Base-by-base conservation (phyloP, 768 basidiomycete genomes). In the Rhizopogon sp. region DNA sequence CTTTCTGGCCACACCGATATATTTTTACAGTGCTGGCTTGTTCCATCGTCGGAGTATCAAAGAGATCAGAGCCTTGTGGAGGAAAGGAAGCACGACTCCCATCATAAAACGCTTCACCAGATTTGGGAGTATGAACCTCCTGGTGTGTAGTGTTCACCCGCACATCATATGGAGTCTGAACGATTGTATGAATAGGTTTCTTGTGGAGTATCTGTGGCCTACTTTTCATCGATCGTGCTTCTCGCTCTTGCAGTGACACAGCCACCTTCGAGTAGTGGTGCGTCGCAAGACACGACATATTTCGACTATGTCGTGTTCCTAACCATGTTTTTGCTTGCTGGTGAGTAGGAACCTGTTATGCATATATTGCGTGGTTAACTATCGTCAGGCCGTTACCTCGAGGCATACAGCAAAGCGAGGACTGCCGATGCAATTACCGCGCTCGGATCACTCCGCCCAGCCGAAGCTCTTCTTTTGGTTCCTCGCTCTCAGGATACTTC, bases 71-170 rank as follows among this genome's bases (percentile, higher is more conserved):
- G 72, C 78, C 13, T 65, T 82, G 17, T 88, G 87, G 87, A 74
- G 74, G 54, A 76, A 60, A 46, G 76, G 79, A 17, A 85, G 79
- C 58, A 64, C 74, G 3, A 77, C 76, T 1, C 79, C 86, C 2
- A 71, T 84, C 33, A 70, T 79, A 60, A 72, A 72, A 43, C 78
- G 87, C 0, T 80, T 91, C 53, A 74, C 83, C 52, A 74, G 78
- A 14, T 94, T 93, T 62, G 92, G 92, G 0, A 89, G 86, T 62
- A 94, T 94, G 92, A 91, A 92, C 65, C 77, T 91, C 17, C 74
- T 94, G 22, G 90, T 88, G 43, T 61, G 66, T 7, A 58, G 0
- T 6, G 14, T 22, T 9, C n/a, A 16, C 20, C 3, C 16, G 2
- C 22, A 10, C 17, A 13, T 25, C 20, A 47, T 8, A 8, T 16